These are phyloP conservation scores for Colletotrichum plurivorum DNA, from an alignment of 2,329 filamentous ascomycete genomes.

Conservation along the genomic window DNA sequence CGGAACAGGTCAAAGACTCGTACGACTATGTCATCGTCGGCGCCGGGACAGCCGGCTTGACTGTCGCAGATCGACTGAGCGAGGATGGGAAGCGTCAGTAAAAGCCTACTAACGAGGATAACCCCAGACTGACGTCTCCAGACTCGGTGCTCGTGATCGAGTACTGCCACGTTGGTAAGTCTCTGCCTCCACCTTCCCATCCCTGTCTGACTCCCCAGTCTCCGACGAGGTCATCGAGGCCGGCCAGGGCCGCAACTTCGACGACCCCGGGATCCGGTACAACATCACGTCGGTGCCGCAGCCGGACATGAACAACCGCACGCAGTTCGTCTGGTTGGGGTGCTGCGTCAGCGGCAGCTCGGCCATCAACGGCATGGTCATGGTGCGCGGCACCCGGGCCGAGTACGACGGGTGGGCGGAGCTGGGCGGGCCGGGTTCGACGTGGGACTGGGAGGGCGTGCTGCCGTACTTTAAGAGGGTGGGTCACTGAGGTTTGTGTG, in stretches of 20 bases:
- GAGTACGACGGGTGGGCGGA: slow-evolving; percentile 61
- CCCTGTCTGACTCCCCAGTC: neutral
- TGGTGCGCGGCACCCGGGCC: slow-evolving; percentile 49
- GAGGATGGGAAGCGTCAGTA: slow-evolving; percentile 45
- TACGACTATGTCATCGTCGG: slow-evolving; percentile 55
- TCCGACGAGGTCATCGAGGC: slow-evolving; percentile 22
- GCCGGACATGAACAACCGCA: slow-evolving; percentile 44
- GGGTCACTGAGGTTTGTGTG: neutral
- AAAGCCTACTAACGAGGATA: too few relatives aligned
- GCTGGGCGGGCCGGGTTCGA: slow-evolving; percentile 61
- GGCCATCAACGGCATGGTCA: slow-evolving; percentile 56
- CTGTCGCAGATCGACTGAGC: slow-evolving; percentile 54
- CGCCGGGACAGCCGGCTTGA: slow-evolving; percentile 60
- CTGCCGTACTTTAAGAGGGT: slow-evolving; percentile 61
- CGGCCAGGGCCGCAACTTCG: slow-evolving; percentile 21
- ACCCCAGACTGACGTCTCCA: neutral
- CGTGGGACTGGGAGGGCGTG: slow-evolving; percentile 54
- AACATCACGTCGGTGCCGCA: slow-evolving; percentile 49
- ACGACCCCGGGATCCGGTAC: slow-evolving; percentile 42
- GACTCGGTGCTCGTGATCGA: slow-evolving; percentile 38
- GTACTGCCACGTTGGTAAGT: slow-evolving; percentile 29
- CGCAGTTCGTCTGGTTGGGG: slow-evolving; percentile 47
- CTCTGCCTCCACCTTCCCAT: too few relatives aligned
- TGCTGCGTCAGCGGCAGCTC: slow-evolving; percentile 55
- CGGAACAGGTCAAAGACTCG: slow-evolving; percentile 18